These are phyloP conservation scores for Aspergillus flavus DNA, from an alignment of 2,329 filamentous ascomycete genomes.

Conservation along the genomic window DNA sequence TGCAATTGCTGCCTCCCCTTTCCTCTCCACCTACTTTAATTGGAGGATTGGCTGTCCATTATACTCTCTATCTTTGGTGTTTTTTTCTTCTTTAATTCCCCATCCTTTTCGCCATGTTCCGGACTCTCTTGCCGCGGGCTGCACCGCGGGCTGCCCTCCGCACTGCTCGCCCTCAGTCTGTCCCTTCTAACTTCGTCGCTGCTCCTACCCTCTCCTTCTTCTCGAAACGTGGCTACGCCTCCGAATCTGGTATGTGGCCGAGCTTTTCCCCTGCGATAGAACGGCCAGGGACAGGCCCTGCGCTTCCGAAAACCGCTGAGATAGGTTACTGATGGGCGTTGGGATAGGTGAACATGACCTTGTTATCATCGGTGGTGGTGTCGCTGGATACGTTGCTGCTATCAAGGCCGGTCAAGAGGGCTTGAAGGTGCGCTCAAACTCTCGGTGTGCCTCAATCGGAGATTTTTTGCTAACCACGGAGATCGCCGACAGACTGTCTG, in stretches of 20 bases:
- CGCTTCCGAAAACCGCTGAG: constrained; percentile 19
- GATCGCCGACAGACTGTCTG: constrained; percentile 71
- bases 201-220: constrained; percentile 50
- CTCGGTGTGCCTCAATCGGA: constrained; percentile 13
- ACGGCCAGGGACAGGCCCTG: constrained; percentile 11
- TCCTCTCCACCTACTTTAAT: constrained; percentile 25
- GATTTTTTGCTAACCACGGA: constrained; percentile 1
- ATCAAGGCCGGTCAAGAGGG: constrained; percentile 99
- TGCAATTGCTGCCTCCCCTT: constrained; percentile 25
- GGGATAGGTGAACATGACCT: constrained; percentile 86
- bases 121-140: constrained; percentile 53
- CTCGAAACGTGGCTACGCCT: constrained; percentile 60
- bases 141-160: constrained; percentile 48
- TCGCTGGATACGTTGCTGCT: constrained; percentile 96
- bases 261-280: neutral
- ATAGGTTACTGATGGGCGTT: constrained; percentile 20
- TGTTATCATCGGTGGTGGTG: constrained; percentile 96
- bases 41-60: constrained; percentile 33
- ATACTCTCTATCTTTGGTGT: constrained; percentile 28
- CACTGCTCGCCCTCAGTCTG: constrained; percentile 38
- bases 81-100: constrained; percentile 25
- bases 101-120: constrained; percentile 51
- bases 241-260: constrained; percentile 47
- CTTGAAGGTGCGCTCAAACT: constrained; percentile 69
- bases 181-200: constrained; percentile 40